phyloP scores from a whole-genome alignment of 2,329 filamentous ascomycete genomes.

The Teratosphaeria viscida region DNA sequence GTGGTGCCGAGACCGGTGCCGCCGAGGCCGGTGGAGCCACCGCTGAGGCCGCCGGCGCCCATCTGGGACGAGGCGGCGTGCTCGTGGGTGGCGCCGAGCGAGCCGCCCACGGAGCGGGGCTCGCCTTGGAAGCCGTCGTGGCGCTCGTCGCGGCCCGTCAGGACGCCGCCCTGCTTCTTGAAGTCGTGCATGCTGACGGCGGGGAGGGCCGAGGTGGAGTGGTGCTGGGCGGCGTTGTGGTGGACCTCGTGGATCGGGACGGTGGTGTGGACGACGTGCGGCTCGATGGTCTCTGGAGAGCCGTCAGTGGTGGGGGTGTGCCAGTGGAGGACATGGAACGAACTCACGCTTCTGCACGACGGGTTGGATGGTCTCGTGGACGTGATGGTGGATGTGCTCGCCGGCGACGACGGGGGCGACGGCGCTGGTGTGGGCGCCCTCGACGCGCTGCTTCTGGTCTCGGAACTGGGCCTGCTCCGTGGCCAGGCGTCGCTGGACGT shows the following conservation, averaged over 20 bases:
- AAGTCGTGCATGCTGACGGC: constrained; percentile 57
- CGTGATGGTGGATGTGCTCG: constrained; percentile 55
- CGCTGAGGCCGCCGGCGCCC: constrained; percentile 5
- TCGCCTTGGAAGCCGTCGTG: constrained; percentile 53
- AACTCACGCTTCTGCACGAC: constrained; percentile 49
- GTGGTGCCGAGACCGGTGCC: neutral
- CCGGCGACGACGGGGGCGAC: constrained; percentile 43
- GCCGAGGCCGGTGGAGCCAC: constrained; percentile 1
- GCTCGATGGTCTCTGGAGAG: constrained; percentile 48
- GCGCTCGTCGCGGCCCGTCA: constrained; percentile 45
- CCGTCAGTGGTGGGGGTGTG: too few species aligned
- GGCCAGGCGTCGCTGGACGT: constrained; percentile 39
- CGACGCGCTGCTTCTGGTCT: constrained; percentile 37
- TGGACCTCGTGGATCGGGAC: constrained; percentile 63
- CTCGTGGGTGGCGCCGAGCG: constrained; percentile 4
- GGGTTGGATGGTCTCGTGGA: constrained; percentile 61
- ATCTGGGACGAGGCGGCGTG: neutral
- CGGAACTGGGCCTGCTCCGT: constrained; percentile 47
- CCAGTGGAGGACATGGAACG: neutral
- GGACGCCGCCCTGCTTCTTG: constrained; percentile 42
- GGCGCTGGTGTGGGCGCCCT: constrained; percentile 40
- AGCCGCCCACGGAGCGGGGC: constrained; percentile 32
- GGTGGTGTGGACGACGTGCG: constrained; percentile 58
- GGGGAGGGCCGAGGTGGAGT: constrained; percentile 54
- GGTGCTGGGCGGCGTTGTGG: constrained; percentile 56